phyloP scores from a whole-genome alignment of 345 rosid genomes.

The Laguncularia racemosa region DNA sequence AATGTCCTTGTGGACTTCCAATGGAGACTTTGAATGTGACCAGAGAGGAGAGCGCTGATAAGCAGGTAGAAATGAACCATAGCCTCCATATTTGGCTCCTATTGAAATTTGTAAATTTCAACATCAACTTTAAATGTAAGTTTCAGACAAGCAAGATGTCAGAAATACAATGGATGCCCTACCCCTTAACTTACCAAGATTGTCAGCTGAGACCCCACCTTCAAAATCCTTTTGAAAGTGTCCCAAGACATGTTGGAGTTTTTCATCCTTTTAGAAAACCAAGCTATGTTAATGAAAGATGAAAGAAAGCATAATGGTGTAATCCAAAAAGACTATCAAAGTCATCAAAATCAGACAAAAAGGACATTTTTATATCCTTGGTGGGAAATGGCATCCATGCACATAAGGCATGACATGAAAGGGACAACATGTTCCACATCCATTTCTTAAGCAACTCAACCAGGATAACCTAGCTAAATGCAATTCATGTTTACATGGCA shows the following conservation, averaged over 20 bases:
- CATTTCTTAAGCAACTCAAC: too few relatives aligned
- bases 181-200: slow-evolving; percentile 57
- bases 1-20: slow-evolving; percentile 34
- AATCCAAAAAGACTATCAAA: too few relatives aligned
- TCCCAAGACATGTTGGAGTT: slow-evolving; percentile 78
- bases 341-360: too few relatives aligned
- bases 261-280: slow-evolving; percentile 58
- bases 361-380: too few relatives aligned
- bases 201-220: slow-evolving; percentile 90
- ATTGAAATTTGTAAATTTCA: slow-evolving; percentile 18
- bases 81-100: slow-evolving; percentile 93
- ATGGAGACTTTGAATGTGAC: slow-evolving; percentile 52
- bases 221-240: slow-evolving; percentile 93
- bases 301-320: too few relatives aligned
- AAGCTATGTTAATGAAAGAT: too few relatives aligned
- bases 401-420: too few relatives aligned
- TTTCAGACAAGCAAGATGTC: not conserved
- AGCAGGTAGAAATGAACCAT: slow-evolving; percentile 87
- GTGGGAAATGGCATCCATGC: too few relatives aligned
- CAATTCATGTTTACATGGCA: too few relatives aligned
- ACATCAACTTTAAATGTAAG: not conserved
- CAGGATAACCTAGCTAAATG: too few relatives aligned
- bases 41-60: slow-evolving; percentile 70
- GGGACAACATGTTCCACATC: too few relatives aligned
- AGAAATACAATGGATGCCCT: slow-evolving; percentile 20